phyloP scores from a whole-genome alignment of 148 eudicot species.

The Talinum fruticosum region DNA sequence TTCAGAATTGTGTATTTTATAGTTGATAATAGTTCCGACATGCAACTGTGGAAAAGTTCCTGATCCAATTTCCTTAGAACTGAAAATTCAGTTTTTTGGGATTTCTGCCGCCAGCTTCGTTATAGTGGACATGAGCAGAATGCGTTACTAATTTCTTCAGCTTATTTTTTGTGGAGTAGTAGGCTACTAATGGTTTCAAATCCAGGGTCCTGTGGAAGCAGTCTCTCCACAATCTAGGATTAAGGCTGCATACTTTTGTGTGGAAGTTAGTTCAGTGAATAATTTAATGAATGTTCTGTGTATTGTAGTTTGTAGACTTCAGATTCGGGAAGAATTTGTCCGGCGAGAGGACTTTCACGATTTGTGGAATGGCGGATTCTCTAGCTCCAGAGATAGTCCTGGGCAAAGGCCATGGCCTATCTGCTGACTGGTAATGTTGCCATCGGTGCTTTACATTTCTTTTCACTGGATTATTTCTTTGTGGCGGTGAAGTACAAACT shows the following conservation, averaged over 20 bases:
- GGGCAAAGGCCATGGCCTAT: conserved; percentile 82
- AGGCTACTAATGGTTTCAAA: neutral
- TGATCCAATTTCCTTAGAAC: neutral
- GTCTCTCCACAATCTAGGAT: neutral
- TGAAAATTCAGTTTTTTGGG: neutral
- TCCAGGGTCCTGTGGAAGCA: neutral
- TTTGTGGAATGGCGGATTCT: conserved; percentile 85
- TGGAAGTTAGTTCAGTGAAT: neutral
- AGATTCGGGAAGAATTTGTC: conserved; percentile 79
- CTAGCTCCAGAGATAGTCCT: conserved; percentile 96
- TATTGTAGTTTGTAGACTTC: conserved; percentile 82
- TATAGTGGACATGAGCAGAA: neutral
- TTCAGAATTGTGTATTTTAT: neutral
- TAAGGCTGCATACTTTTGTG: neutral
- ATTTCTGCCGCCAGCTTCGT: neutral
- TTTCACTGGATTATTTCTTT: neutral
- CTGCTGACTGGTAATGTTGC: conserved; percentile 84
- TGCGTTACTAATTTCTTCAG: neutral
- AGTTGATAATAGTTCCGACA: neutral
- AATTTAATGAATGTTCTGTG: conserved; percentile 4
- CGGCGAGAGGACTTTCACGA: conserved; percentile 78
- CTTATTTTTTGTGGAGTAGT: neutral
- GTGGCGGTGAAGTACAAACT: neutral
- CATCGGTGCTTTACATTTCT: neutral
- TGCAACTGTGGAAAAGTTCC: too few relatives aligned